Evolutionary conservation across 2,329 filamentous ascomycete species (phyloP).

Genomic region (Penicillium sp.): DNA sequence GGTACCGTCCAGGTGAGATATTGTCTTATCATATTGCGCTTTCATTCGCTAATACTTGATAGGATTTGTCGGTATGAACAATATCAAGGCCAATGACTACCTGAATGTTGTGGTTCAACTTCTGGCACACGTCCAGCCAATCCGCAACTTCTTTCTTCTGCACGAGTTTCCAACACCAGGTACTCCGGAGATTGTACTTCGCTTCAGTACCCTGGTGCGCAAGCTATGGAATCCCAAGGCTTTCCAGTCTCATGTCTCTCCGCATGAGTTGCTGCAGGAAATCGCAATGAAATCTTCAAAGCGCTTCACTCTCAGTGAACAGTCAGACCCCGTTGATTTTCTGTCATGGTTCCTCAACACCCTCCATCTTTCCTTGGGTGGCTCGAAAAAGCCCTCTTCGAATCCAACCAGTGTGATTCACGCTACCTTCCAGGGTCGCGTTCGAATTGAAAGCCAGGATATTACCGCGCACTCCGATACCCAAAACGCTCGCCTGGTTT

Average conservation of each 20-base stretch:
- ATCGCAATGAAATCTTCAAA: conserved; percentile 89
- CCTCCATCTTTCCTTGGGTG: conserved; percentile 87
- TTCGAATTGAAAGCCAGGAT: conserved; percentile 90
- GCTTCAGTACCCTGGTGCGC: conserved; percentile 85
- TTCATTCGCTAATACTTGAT: conserved; percentile 1
- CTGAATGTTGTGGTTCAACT: conserved; percentile 94
- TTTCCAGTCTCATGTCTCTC: conserved; percentile 95
- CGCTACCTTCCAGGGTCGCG: conserved; percentile 86
- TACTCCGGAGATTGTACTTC: conserved; percentile 78
- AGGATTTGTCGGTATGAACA: conserved; percentile 97
- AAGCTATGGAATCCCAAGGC: conserved; percentile 98
- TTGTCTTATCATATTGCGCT: neutral
- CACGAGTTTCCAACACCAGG: conserved; percentile 71
- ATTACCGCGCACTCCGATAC: conserved; percentile 89
- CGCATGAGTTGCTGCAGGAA: conserved; percentile 95
- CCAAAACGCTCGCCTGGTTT: conserved; percentile 80
- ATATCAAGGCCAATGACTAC: conserved; percentile 99
- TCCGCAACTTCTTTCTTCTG: conserved; percentile 90
- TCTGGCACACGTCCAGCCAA: conserved; percentile 82
- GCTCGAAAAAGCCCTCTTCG: conserved; percentile 81
- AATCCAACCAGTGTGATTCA: conserved; percentile 74
- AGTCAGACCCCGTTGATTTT: conserved; percentile 96
- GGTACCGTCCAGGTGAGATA: conserved; percentile 74
- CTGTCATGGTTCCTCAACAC: conserved; percentile 98
- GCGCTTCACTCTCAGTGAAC: conserved; percentile 84